These are phyloP conservation scores for Porphyra umbilicalis DNA, from an alignment of 31 red algal genomes.

Conservation along the genomic window DNA sequence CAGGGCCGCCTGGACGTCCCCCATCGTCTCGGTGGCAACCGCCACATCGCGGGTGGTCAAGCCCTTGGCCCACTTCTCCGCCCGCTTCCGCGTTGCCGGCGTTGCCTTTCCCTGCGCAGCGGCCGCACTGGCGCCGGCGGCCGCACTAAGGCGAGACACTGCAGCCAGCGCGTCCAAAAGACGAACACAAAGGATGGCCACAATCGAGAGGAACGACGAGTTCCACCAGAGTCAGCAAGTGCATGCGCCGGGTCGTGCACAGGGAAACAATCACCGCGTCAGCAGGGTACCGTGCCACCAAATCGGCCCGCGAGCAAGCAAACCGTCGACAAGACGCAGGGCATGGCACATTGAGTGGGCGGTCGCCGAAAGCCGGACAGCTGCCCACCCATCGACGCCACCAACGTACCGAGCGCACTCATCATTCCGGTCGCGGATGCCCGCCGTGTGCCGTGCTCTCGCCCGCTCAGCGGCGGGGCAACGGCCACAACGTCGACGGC, in stretches of 20 bases:
- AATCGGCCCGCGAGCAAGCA: no score
- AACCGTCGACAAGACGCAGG: no score
- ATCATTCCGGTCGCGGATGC: not conserved
- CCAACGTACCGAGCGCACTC: not conserved
- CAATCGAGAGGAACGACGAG: no score
- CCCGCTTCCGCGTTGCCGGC: not conserved
- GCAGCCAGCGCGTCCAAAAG: no score
- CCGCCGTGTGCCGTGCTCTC: not conserved
- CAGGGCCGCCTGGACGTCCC: constrained; percentile 58
- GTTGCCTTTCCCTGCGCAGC: not conserved
- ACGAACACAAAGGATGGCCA: no score
- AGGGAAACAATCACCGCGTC: no score
- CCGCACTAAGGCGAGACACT: not conserved
- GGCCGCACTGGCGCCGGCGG: not conserved
- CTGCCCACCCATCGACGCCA: no score
- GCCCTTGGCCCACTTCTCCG: not conserved
- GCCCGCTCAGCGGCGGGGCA: not conserved
- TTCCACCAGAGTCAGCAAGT: no score
- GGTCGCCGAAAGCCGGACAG: no score
- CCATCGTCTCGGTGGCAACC: constrained; percentile 2
- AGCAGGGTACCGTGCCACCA: no score
- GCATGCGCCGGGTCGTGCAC: no score
- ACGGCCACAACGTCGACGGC: not conserved
- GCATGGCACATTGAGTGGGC: no score
- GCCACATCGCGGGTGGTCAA: not conserved